phyloP scores from a whole-genome alignment of 1,284 basidiomycete genomes.

The Rhodotorula sp. region DNA sequence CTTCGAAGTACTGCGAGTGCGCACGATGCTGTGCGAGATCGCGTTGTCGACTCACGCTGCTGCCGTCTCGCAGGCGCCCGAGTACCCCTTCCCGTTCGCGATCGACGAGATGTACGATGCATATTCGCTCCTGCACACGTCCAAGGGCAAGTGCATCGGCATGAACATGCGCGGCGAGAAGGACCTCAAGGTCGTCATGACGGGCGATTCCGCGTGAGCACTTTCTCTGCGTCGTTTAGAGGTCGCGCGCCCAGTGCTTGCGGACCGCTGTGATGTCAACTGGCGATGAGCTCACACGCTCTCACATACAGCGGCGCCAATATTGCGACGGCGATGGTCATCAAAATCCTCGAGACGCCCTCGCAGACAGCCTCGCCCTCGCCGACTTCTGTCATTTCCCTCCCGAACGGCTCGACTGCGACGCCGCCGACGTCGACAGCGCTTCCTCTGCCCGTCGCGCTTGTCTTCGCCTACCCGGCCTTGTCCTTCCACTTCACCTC shows the following conservation, averaged over 20 bases:
- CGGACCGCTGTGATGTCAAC: no score
- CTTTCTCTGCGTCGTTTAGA: no score
- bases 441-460: conserved; percentile 67
- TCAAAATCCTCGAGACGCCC: conserved; percentile 72
- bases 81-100: conserved; percentile 86
- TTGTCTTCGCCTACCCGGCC: conserved; percentile 70
- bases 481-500: conserved; percentile 95
- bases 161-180: conserved; percentile 68
- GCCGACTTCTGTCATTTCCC: conserved; percentile 37
- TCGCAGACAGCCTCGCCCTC: conserved; percentile 36
- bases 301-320: conserved; percentile 68
- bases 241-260: background rate
- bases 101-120: conserved; percentile 92
- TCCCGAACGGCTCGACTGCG: background rate
- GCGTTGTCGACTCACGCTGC: background rate
- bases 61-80: conserved; percentile 37
- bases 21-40: background rate
- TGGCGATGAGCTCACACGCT: background rate
- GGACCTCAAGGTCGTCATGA: conserved; percentile 69
- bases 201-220: conserved; percentile 87
- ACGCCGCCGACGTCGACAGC: background rate
- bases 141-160: conserved; percentile 75
- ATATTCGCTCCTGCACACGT: conserved; percentile 78
- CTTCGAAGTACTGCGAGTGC: no score
- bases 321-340: conserved; percentile 75